These are phyloP conservation scores for Picochlorum sp. DNA, from an alignment of 139 green algal species.

Conservation along the genomic window DNA sequence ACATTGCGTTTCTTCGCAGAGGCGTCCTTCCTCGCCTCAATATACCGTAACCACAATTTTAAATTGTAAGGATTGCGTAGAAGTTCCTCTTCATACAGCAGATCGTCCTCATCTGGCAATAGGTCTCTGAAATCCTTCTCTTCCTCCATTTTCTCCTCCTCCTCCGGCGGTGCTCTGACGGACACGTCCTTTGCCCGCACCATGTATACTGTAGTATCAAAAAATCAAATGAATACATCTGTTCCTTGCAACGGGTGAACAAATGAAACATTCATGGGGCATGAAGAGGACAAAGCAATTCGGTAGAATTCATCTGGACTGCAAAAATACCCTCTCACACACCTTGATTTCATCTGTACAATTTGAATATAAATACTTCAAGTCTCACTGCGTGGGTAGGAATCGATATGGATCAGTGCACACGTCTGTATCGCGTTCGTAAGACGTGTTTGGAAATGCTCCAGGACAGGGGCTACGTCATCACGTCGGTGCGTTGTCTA, in stretches of 20 bases:
- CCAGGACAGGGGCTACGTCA: slow-evolving; percentile 76
- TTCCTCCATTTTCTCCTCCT: neutral
- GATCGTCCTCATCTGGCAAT: slow-evolving; percentile 79
- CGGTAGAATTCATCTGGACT: too few relatives aligned
- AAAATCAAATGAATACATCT: too few relatives aligned
- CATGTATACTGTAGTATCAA: too few relatives aligned
- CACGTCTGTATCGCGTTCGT: slow-evolving; percentile 55
- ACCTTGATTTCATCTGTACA: too few relatives aligned
- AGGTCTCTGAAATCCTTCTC: slow-evolving; percentile 49
- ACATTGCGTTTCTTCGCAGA: slow-evolving; percentile 54
- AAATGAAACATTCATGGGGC: too few relatives aligned
- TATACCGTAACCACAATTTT: slow-evolving; percentile 87
- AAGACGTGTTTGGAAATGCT: slow-evolving; percentile 90
- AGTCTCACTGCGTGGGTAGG: too few relatives aligned
- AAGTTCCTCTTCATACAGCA: slow-evolving; percentile 96
- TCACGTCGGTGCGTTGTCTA: slow-evolving; percentile 45
- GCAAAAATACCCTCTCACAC: too few relatives aligned
- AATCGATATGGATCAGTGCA: slow-evolving; percentile 58
- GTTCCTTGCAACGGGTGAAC: too few relatives aligned
- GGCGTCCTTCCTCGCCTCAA: slow-evolving; percentile 67
- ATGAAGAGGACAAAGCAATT: too few relatives aligned
- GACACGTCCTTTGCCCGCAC: too few relatives aligned
- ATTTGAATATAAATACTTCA: too few relatives aligned
- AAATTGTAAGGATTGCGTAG: slow-evolving; percentile 86
- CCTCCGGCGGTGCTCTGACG: neutral